Evolutionary conservation across 2,329 filamentous ascomycete genomes (phyloP).

Genomic region (Phoma herbarum): DNA sequence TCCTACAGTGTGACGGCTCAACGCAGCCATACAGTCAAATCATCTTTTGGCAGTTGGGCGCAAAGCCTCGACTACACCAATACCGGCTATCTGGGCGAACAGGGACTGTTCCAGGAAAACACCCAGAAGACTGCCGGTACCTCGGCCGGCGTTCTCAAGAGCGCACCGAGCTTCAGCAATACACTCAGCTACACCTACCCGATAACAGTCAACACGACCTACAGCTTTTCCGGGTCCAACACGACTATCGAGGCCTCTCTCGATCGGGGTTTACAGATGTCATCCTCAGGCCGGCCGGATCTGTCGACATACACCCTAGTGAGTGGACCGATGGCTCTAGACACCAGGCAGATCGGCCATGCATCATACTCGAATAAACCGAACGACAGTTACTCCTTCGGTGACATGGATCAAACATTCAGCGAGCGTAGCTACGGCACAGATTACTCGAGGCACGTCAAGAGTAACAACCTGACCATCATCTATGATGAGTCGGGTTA

Average conservation of each 20-base stretch:
- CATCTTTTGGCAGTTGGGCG: slow-evolving; percentile 6
- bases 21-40: not conserved
- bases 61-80: slow-evolving; percentile 8
- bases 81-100: slow-evolving; percentile 3
- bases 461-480: slow-evolving; percentile 6
- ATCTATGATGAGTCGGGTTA: not conserved
- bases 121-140: slow-evolving; percentile 1
- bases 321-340: slow-evolving; percentile 5
- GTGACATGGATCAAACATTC: slow-evolving; percentile 10
- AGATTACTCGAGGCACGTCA: slow-evolving; percentile 3
- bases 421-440: slow-evolving; percentile 4
- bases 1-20: slow-evolving; percentile 6
- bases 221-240: slow-evolving; percentile 12
- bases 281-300: slow-evolving; percentile 5
- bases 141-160: slow-evolving; percentile 1
- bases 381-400: slow-evolving; percentile 10
- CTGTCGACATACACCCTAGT: slow-evolving; percentile 3
- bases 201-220: slow-evolving; percentile 4
- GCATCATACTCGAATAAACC: slow-evolving; percentile 11
- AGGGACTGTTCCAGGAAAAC: slow-evolving; percentile 1
- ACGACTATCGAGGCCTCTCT: slow-evolving; percentile 5
- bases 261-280: slow-evolving; percentile 7
- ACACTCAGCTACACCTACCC: slow-evolving; percentile 11
- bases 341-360: slow-evolving; percentile 3
- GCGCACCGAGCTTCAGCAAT: slow-evolving; percentile 4